These are phyloP conservation scores for Symbiotaphrina buchneri DNA, from an alignment of 495 filamentous ascomycete species.

Conservation along the genomic window DNA sequence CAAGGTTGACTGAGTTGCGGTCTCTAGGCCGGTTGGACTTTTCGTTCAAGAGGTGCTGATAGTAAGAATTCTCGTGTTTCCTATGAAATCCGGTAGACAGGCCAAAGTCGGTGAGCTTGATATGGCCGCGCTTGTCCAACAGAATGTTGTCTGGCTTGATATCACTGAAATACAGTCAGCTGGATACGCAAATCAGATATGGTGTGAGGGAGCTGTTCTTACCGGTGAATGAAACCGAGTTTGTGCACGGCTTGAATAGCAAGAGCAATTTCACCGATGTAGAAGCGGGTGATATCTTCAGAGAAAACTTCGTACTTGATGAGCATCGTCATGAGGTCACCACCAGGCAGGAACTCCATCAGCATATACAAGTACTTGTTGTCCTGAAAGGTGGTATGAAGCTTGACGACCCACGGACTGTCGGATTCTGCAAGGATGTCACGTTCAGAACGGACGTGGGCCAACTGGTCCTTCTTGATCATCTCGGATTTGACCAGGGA, in stretches of 20 bases:
- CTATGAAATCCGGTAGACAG: constrained; percentile 96
- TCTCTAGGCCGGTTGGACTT: constrained; percentile 53
- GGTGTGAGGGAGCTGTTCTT: constrained; percentile 13
- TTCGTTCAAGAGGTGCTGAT: constrained; percentile 62
- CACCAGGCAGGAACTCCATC: constrained; percentile 97
- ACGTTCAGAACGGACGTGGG: constrained; percentile 94
- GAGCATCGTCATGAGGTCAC: constrained; percentile 99
- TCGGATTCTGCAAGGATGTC: constrained; percentile 96
- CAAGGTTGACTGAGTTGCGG: constrained; percentile 79
- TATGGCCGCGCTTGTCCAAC: constrained; percentile 82
- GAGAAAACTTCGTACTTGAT: constrained; percentile 99
- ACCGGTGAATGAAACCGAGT: constrained; percentile 97
- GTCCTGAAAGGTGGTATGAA: constrained; percentile 96
- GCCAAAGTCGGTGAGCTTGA: constrained; percentile 97
- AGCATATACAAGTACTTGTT: constrained; percentile 89
- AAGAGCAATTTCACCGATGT: constrained; percentile 95
- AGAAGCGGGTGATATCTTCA: constrained; percentile 95
- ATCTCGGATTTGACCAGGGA: constrained; percentile 96
- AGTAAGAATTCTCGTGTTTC: constrained; percentile 93
- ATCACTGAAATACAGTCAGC: constrained; percentile 33
- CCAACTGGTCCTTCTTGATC: constrained; percentile 98
- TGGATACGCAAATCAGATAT: background rate
- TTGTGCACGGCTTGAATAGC: constrained; percentile 97
- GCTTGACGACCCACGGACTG: constrained; percentile 96
- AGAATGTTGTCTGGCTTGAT: constrained; percentile 99